Evolutionary conservation across 2,329 filamentous ascomycete genomes (phyloP).

Genomic region (Anthostomella pinea): DNA sequence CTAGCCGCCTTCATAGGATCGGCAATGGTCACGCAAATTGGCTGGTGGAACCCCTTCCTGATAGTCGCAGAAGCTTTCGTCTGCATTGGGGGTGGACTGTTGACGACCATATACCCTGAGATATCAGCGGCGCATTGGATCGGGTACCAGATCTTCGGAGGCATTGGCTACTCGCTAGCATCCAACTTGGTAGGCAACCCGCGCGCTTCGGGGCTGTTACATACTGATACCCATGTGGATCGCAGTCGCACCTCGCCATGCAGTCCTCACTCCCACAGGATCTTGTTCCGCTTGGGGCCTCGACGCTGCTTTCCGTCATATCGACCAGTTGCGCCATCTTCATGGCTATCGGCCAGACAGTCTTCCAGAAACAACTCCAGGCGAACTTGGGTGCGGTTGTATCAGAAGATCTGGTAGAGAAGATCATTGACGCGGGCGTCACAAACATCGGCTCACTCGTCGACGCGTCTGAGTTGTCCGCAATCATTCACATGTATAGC

Average conservation of each 20-base stretch:
- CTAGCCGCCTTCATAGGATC: slow-evolving; percentile 14
- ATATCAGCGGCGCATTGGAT: slow-evolving; percentile 13
- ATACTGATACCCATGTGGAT: background rate
- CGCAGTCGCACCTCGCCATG: slow-evolving; percentile 17
- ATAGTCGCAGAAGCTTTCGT: slow-evolving; percentile 12
- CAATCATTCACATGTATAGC: slow-evolving; percentile 12
- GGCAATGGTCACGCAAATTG: slow-evolving; percentile 7
- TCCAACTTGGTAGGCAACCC: slow-evolving; percentile 9
- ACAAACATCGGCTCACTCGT: slow-evolving; percentile 11
- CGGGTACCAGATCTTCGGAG: slow-evolving; percentile 21
- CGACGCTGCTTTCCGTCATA: slow-evolving; percentile 13
- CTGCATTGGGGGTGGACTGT: slow-evolving; percentile 11
- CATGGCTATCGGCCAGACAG: slow-evolving; percentile 13
- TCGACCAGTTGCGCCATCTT: slow-evolving; percentile 21
- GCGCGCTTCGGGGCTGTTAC: background rate
- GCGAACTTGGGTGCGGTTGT: slow-evolving; percentile 11
- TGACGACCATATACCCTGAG: slow-evolving; percentile 15
- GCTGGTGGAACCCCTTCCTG: slow-evolving; percentile 18
- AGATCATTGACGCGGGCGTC: slow-evolving; percentile 14
- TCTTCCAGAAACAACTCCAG: slow-evolving; percentile 12
- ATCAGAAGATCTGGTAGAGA: slow-evolving; percentile 3
- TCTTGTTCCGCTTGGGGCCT: slow-evolving; percentile 17
- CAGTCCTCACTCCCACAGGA: slow-evolving; percentile 19
- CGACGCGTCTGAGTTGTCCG: background rate
- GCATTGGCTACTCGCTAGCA: slow-evolving; percentile 16